Conservation (phyloP, 2,329 filamentous ascomycete genomes). For the Huntiella moniliformis region DNA sequence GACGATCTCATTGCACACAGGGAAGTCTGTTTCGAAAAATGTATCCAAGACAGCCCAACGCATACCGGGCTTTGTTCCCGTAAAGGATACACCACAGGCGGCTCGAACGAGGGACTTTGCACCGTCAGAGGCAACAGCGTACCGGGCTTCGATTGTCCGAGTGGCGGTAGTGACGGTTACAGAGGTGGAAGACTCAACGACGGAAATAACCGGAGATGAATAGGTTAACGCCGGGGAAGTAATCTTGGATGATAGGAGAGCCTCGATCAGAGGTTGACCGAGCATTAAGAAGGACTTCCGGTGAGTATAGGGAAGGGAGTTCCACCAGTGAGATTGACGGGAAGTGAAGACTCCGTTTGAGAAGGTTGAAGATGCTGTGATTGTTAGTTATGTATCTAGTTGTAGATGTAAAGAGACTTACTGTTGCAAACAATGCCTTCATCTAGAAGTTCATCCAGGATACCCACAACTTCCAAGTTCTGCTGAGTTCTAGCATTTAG, state of each 20-base stretch:
- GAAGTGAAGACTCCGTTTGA: constrained; percentile 27
- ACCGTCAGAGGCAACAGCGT: constrained; percentile 33
- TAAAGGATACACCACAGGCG: constrained; percentile 22
- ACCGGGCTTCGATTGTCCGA: constrained; percentile 20
- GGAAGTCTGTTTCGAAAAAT: constrained; percentile 31
- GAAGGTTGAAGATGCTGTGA: constrained; percentile 28
- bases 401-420: constrained; percentile 15
- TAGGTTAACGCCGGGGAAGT: constrained; percentile 19
- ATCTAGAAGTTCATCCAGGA: constrained; percentile 23
- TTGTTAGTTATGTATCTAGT: neutral
- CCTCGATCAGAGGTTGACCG: constrained; percentile 28
- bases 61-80: constrained; percentile 30
- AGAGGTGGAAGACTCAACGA: constrained; percentile 15
- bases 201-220: constrained; percentile 19
- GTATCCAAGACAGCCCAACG: constrained; percentile 29
- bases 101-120: constrained; percentile 28
- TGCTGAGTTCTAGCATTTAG: constrained; percentile 31
- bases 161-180: constrained; percentile 18
- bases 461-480: constrained; percentile 25
- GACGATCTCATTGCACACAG: constrained; percentile 26
- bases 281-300: constrained; percentile 33
- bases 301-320: constrained; percentile 23
- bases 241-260: constrained; percentile 20
- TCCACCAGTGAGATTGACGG: constrained; percentile 29
- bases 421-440: constrained; percentile 30